Evolutionary conservation across 2,329 filamentous ascomycete species (phyloP).

Genomic region (Fonsecaea monophora): DNA sequence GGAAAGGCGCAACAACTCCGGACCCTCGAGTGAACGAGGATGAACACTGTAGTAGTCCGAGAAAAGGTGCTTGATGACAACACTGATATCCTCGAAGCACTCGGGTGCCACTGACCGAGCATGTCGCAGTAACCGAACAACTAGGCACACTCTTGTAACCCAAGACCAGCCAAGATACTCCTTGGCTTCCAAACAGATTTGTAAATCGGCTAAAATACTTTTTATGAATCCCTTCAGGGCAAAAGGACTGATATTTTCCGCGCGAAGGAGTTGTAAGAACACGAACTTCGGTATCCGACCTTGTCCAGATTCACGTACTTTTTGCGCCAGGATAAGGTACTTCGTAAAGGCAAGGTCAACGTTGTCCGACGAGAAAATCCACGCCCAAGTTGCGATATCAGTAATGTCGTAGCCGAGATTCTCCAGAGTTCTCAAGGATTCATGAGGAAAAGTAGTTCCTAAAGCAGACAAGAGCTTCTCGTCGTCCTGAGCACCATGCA

Average conservation of each 20-base stretch:
- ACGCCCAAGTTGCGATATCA: slow-evolving; percentile 56
- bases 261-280: slow-evolving; percentile 55
- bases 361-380: slow-evolving; percentile 52
- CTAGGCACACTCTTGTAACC: slow-evolving; percentile 43
- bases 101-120: slow-evolving; percentile 59
- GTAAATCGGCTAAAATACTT: slow-evolving; percentile 22
- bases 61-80: slow-evolving; percentile 39
- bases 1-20: slow-evolving; percentile 22
- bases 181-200: slow-evolving; percentile 11
- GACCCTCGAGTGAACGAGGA: slow-evolving; percentile 10
- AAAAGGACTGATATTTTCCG: slow-evolving; percentile 48
- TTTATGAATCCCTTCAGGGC: slow-evolving; percentile 53
- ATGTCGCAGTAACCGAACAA: slow-evolving; percentile 58
- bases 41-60: slow-evolving; percentile 21
- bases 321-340: slow-evolving; percentile 44
- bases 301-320: slow-evolving; percentile 27
- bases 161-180: slow-evolving; percentile 28
- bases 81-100: slow-evolving; percentile 52
- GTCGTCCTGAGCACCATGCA: slow-evolving; percentile 29
- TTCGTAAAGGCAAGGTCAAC: slow-evolving; percentile 48
- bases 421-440: slow-evolving; percentile 43
- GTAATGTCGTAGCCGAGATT: slow-evolving; percentile 45
- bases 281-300: slow-evolving; percentile 55
- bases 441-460: slow-evolving; percentile 44
- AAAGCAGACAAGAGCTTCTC: slow-evolving; percentile 42